phyloP scores from a whole-genome alignment of 1,284 basidiomycete genomes.

The Sporisorium iseilematis-ciliati region DNA sequence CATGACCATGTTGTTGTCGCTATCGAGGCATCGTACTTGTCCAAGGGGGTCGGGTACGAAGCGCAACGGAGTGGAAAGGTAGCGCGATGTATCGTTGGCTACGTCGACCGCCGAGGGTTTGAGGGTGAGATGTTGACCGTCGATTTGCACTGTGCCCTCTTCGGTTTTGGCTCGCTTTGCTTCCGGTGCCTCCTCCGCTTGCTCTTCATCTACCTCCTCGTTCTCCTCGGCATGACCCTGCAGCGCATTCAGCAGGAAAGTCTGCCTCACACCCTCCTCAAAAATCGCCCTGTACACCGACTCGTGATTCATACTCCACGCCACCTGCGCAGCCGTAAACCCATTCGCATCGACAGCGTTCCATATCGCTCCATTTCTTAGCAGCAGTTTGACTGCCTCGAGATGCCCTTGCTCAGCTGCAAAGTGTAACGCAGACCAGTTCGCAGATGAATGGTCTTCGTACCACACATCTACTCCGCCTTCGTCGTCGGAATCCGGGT shows the following conservation, averaged over 20 bases:
- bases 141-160: conserved; percentile 6
- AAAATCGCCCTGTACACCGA: conserved; percentile 56
- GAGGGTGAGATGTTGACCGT: conserved; percentile 72
- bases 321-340: conserved; percentile 64
- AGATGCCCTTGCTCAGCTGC: conserved; percentile 82
- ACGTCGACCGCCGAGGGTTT: conserved; percentile 49
- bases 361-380: conserved; percentile 90
- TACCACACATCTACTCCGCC: conserved; percentile 81
- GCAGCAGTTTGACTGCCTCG: conserved; percentile 77
- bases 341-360: conserved; percentile 74
- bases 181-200: conserved; percentile 33
- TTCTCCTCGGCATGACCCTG: conserved; percentile 4
- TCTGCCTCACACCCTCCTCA: conserved; percentile 70
- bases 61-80: conserved; percentile 79
- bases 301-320: conserved; percentile 61
- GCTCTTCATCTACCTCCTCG: conserved; percentile 19
- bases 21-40: conserved; percentile 82
- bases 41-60: conserved; percentile 77
- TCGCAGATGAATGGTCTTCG: conserved; percentile 74
- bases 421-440: conserved; percentile 87
- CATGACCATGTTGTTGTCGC: conserved; percentile 77
- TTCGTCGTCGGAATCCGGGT: conserved; percentile 1
- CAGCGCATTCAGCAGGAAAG: conserved; percentile 54
- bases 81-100: conserved; percentile 77
- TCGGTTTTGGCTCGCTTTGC: conserved; percentile 13